These are phyloP conservation scores for Talaromyces sp. DNA, from an alignment of 2,329 filamentous ascomycete species.

Conservation along the genomic window DNA sequence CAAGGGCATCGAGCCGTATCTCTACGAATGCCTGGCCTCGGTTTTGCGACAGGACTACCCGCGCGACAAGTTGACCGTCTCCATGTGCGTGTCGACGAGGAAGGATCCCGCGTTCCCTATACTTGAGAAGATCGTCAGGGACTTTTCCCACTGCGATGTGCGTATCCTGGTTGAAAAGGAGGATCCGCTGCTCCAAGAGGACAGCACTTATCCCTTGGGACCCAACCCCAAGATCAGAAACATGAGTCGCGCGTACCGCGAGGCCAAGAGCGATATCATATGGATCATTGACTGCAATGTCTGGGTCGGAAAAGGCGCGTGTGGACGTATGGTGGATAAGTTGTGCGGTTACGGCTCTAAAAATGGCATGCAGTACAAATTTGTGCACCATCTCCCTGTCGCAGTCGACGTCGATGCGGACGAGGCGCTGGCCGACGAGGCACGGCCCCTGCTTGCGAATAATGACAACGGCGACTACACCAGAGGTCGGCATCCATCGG, in stretches of 20 bases:
- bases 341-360: slow-evolving; percentile 61
- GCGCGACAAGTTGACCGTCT: slow-evolving; percentile 65
- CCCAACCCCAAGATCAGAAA: slow-evolving; percentile 99
- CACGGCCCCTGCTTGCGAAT: slow-evolving; percentile 20
- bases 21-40: slow-evolving; percentile 88
- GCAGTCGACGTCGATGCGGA: slow-evolving; percentile 64
- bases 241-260: slow-evolving; percentile 85
- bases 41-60: slow-evolving; percentile 82
- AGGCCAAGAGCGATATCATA: slow-evolving; percentile 79
- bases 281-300: slow-evolving; percentile 98
- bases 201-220: slow-evolving; percentile 57
- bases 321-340: slow-evolving; percentile 83
- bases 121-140: slow-evolving; percentile 63
- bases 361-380: slow-evolving; percentile 61
- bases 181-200: slow-evolving; percentile 62
- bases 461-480: not conserved
- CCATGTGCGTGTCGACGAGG: slow-evolving; percentile 72
- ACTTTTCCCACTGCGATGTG: slow-evolving; percentile 67
- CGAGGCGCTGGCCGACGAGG: slow-evolving; percentile 20
- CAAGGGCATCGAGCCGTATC: slow-evolving; percentile 81
- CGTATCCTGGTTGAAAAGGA: slow-evolving; percentile 75
- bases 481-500: slow-evolving; percentile 12
- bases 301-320: slow-evolving; percentile 75
- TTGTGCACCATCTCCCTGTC: slow-evolving; percentile 89
- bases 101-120: slow-evolving; percentile 72